These are phyloP conservation scores for Eragrostis nindensis DNA, from an alignment of 176 grass and related monocot species.

Conservation along the genomic window DNA sequence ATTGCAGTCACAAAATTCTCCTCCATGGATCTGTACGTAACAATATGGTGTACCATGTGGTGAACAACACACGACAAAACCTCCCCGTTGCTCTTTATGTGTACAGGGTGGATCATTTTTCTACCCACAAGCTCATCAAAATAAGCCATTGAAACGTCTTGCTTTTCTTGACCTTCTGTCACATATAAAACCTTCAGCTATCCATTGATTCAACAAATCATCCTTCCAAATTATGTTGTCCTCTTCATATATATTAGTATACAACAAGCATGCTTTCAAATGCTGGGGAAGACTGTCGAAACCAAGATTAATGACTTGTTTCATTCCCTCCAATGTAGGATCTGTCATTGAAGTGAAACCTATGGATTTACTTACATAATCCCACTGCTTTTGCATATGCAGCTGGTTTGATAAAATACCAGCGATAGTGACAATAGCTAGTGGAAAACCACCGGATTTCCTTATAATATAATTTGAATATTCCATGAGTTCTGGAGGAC, in stretches of 20 bases:
- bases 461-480: not conserved
- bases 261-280: constrained; percentile 37
- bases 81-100: not conserved
- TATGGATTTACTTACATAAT: constrained; percentile 33
- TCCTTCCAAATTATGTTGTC: constrained; percentile 24
- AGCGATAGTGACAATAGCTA: constrained; percentile 26
- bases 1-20: constrained; percentile 25
- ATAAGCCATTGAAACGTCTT: constrained; percentile 1
- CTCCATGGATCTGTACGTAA: not conserved
- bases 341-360: constrained; percentile 8
- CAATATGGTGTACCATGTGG: constrained; percentile 11
- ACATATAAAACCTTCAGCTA: constrained; percentile 35
- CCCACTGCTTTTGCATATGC: not conserved
- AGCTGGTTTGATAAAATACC: not conserved
- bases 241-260: constrained; percentile 35
- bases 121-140: constrained; percentile 31
- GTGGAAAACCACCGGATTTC: constrained; percentile 36
- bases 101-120: constrained; percentile 23
- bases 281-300: constrained; percentile 33
- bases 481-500: constrained; percentile 27
- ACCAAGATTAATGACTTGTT: constrained; percentile 28
- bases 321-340: constrained; percentile 22
- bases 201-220: constrained; percentile 34
- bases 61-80: constrained; percentile 24
- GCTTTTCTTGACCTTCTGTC: not conserved